Base-by-base conservation (phyloP, 257 asterid genomes). In the Ocimum tenuiflorum region DNA sequence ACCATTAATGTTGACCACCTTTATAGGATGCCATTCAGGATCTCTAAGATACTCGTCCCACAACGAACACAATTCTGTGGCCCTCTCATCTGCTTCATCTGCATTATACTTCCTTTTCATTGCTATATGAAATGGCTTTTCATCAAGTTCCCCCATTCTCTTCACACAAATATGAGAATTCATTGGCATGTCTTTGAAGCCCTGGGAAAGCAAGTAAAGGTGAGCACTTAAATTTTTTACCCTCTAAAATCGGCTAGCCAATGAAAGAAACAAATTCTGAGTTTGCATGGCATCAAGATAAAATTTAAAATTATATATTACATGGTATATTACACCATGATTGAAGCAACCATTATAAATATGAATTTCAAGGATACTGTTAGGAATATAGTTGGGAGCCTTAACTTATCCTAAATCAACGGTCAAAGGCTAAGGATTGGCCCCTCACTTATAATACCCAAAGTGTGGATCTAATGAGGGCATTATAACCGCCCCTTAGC, bases 21-120 rank as follows among this genome's bases (percentile, higher is more conserved):
- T 84, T 45, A 83, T 43, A 62, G 95, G 95, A 76, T 89, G 87
- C 96, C 94, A 87, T 47, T 71, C 84, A 13, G 95, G 85, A 78
- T 89, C 94, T 67, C 78, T 76, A 46, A 89, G 85, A 84, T 85
- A 80, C 66, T 82, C 87, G 72, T 83, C 85, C 95, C 94, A 89
- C 42, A 81, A 74, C 0, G 91, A 79, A 75, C 91, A 85, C 78
- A 89, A 55, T 45, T 83, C 87, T 19, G 86, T 52, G 38, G 91
- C 90, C 72, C 64, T 82, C 51, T 73, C 87, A 61, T 80, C 83
- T 60, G 94, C 86, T 38, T 82, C 85, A 8, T 53, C 71, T 49
- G 75, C 85, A 41, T 65, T 77, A 62, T 85, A 73, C 69, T 78
- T 87, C 75, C 78, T 80, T 69, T 80, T 86, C 83, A 81, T 78